Evolutionary conservation across 805 yeast species (phyloP), one percentile per base, ranked within the genome.

Genomic region (Hanseniaspora valbyensis): DNA sequence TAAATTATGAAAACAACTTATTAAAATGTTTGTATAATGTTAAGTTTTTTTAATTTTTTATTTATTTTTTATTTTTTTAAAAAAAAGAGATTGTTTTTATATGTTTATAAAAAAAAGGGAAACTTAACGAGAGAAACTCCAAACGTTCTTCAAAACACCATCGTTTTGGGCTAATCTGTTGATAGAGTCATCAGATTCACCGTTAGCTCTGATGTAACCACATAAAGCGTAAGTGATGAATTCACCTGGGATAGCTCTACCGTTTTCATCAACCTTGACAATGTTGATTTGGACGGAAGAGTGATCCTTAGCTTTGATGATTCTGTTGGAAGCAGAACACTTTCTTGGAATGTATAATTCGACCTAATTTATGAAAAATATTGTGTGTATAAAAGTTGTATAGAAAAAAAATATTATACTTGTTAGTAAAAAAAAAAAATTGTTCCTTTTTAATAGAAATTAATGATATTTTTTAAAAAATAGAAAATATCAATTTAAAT

Each of bases 331-430:
- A 71, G 98, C 98, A 77, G 98, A 92, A 82, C 98, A 92, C 81
- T 92, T 92, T 83, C 98, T 87, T 80, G 98, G 98, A 76, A 90
- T 95, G 95, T 92, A 92, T 77, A 92, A 88, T 83, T 92, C 98
- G 76, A 92, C 96, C 96, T 86, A 64, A 49, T 28, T 21, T n/a
- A 18, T 13, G 25, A 42, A 16, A 13, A 19, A 13, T 21, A 28
- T 21, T 19, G 34, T 24, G 6, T 10, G 24, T 33, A 21, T 10
- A 2, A 3, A 30, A 32, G 24, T 13, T 10, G 24, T 33, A 21
- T 10, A 2, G 3, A 30, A 32, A 18, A 9, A 33, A 24, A 13
- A 42, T 16, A 26, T 12, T 3, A n/a, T 22, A 44, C 6, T 48
- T 48, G 61, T 59, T 59, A 58, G 63, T 59, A 60, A 52, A 42